Base-by-base conservation (phyloP, 306 rosid genomes). In the Betula pendula region DNA sequence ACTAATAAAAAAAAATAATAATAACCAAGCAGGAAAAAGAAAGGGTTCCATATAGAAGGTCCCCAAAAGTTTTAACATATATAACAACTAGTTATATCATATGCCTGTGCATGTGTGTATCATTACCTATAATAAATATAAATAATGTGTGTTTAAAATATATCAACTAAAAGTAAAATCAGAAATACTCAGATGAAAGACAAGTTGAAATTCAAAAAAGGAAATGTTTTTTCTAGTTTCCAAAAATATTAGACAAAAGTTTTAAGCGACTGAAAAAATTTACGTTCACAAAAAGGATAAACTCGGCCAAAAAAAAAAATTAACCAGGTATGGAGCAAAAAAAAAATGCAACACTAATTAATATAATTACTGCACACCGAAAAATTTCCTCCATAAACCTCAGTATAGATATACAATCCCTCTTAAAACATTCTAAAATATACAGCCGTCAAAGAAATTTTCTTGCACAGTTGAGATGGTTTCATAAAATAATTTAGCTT, bases 381-480 rank as follows among this genome's bases (percentile, higher is more conserved):
- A 62, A 31, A 31, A 14, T 5, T 17, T 62, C 13, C 3, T 31
- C 20, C 5, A 31, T 62, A 59, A 6, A 27, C 25, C 24, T 6
- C 66, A 59, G 33, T 6, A 25, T 25, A 59, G 9, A 59, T 31
- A 22, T 5, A 31, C 5, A 60, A 62, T 62, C 68, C 19, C 44
- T 33, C 12, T 62, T 33, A 16, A 62, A 16, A 31, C 44, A 62
- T 31, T 22, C 40, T 31, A 17, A 62, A 62, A 29, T n/a, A 29
- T 29, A 62, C 2, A 17, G 22, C 22, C n/a, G 12, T 31, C 43
- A 29, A 33, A 31, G 12, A 62, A 13, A 27, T 25, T 27, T 38
- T 59, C 33, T 59, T 59, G 66, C 66, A 58, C 38, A 58, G 19
- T 25, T 58, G 66, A 58, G 33, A 58, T 58, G 66, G 38, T 59